Percentiles rank a stretch among this genome's conserved stretches.
Conservation (phyloP, 495 filamentous ascomycete genomes). For the Ramalina intermedia region DNA sequence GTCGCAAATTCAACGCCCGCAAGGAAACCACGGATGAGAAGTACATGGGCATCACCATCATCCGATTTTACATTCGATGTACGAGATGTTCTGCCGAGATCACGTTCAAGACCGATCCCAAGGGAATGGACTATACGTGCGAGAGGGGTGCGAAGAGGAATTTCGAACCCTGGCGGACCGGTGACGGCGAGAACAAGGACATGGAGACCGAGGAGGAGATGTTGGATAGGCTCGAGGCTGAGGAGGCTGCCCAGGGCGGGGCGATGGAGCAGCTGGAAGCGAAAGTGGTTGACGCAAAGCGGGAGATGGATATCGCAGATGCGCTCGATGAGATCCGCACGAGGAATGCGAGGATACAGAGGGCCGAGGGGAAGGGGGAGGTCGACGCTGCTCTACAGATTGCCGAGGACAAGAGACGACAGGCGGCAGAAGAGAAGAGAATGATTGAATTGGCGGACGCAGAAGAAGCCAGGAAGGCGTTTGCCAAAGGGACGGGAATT, state of each 20-base stretch:
- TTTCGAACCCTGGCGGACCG: constrained; percentile 75
- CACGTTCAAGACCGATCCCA: constrained; percentile 88
- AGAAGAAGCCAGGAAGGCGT: constrained; percentile 70
- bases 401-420: constrained; percentile 22
- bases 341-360: constrained; percentile 74
- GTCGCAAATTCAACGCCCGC: constrained; percentile 91
- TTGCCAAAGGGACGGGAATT: constrained; percentile 46
- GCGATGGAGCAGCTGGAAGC: constrained; percentile 69
- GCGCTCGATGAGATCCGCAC: constrained; percentile 88
- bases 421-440: constrained; percentile 42
- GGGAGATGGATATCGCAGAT: constrained; percentile 95
- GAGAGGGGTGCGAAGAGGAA: constrained; percentile 82
- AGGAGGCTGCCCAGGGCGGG: constrained; percentile 49
- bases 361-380: constrained; percentile 46
- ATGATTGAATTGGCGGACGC: constrained; percentile 68
- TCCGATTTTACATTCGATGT: constrained; percentile 90
- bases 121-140: constrained; percentile 82
- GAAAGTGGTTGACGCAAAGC: constrained; percentile 83
- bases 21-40: constrained; percentile 90
- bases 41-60: constrained; percentile 80
- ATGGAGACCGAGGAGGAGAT: constrained; percentile 79
- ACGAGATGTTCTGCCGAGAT: constrained; percentile 83
- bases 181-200: constrained; percentile 31
- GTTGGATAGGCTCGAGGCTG: constrained; percentile 68
- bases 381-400: constrained; percentile 30